These are phyloP conservation scores for Phytophthora pseudosyringae DNA, from an alignment of 352 stramenopile genomes.

Conservation along the genomic window DNA sequence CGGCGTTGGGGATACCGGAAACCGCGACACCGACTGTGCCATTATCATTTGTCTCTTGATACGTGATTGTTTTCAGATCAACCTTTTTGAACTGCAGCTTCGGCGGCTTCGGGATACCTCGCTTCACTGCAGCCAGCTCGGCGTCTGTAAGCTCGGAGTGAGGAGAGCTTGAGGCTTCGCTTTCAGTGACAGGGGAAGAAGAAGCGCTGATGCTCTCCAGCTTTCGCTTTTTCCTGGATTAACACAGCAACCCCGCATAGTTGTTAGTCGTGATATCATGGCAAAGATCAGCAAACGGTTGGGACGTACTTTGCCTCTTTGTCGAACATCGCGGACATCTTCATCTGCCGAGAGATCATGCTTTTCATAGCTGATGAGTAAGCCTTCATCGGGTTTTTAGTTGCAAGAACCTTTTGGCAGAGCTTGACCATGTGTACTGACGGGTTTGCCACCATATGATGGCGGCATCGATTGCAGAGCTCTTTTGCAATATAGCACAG, in stretches of 20 bases:
- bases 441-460: conserved; percentile 85
- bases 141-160: conserved; percentile 80
- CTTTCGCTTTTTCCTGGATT: conserved; percentile 76
- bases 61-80: conserved; percentile 84
- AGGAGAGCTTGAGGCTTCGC: conserved; percentile 66
- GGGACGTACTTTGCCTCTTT: conserved; percentile 74
- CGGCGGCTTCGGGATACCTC: conserved; percentile 81
- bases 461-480: conserved; percentile 75
- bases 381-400: conserved; percentile 78
- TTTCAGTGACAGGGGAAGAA: conserved; percentile 66
- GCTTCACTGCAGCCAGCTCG: conserved; percentile 81
- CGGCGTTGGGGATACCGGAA: conserved; percentile 85
- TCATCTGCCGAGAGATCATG: conserved; percentile 88
- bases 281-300: background rate
- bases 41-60: conserved; percentile 88
- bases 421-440: conserved; percentile 87
- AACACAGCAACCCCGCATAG: conserved; percentile 15
- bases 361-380: conserved; percentile 89
- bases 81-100: conserved; percentile 89
- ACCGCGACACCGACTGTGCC: conserved; percentile 84
- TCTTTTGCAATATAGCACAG: conserved; percentile 81
- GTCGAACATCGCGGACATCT: conserved; percentile 74
- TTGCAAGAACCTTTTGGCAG: conserved; percentile 73
- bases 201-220: conserved; percentile 55
- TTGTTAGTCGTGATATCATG: conserved; percentile 17